phyloP scores from a whole-genome alignment of 495 filamentous ascomycete genomes.

The Sordaria brevicollis region DNA sequence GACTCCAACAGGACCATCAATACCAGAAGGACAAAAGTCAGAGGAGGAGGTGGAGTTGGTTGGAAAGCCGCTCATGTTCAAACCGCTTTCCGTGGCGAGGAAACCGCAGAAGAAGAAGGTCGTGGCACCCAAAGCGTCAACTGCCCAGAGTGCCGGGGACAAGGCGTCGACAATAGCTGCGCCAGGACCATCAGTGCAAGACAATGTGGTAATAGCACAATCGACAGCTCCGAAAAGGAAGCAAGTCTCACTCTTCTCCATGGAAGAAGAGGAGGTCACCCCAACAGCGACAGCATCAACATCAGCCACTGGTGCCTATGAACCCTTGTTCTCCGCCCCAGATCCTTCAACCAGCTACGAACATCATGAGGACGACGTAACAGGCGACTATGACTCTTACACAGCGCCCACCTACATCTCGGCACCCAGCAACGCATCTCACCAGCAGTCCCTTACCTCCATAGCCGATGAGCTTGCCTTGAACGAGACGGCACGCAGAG shows the following conservation, averaged over 20 bases:
- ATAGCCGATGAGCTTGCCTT: slow-evolving; percentile 69
- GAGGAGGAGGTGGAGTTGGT: slow-evolving; percentile 54
- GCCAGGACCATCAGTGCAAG: not conserved
- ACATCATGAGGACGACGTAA: slow-evolving; percentile 1
- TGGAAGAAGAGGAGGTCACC: slow-evolving; percentile 22
- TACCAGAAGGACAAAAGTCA: slow-evolving; percentile 37
- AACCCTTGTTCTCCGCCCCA: slow-evolving; percentile 27
- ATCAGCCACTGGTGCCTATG: slow-evolving; percentile 23
- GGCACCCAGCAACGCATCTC: not conserved
- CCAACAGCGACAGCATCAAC: not conserved
- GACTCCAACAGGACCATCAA: slow-evolving; percentile 21
- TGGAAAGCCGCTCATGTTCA: slow-evolving; percentile 78
- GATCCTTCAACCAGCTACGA: not conserved
- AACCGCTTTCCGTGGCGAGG: slow-evolving; percentile 68
- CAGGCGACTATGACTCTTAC: slow-evolving; percentile 25
- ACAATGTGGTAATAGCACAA: not conserved
- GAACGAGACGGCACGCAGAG: slow-evolving; percentile 59
- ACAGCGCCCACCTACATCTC: slow-evolving; percentile 9
- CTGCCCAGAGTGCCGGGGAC: not conserved
- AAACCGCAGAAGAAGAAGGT: slow-evolving; percentile 27
- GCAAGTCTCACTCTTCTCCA: slow-evolving; percentile 37
- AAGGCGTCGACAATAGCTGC: not conserved
- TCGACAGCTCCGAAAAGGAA: slow-evolving; percentile 20
- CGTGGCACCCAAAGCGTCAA: slow-evolving; percentile 1
- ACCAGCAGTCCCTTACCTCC: slow-evolving; percentile 41